These are phyloP conservation scores for Irpex lacteus DNA, from an alignment of 1,284 basidiomycete genomes.

Conservation along the genomic window DNA sequence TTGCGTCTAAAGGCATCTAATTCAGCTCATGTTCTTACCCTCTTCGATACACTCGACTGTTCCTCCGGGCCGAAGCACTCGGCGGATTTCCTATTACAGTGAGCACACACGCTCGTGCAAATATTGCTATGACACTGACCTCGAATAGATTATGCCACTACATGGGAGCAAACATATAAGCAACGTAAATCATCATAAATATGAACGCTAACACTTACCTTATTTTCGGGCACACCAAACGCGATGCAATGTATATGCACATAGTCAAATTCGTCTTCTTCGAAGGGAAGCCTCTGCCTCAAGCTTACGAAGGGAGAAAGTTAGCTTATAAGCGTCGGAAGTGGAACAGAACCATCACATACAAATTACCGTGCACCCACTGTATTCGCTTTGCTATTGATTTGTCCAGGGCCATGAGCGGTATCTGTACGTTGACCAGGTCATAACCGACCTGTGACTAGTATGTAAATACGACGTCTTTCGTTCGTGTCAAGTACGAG, in stretches of 20 bases:
- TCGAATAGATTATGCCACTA: slow-evolving; percentile 71
- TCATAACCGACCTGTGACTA: slow-evolving; percentile 65
- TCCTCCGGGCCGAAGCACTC: slow-evolving; percentile 65
- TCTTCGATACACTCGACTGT: slow-evolving; percentile 71
- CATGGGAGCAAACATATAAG: background rate
- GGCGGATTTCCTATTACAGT: slow-evolving; percentile 56
- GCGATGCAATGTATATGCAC: slow-evolving; percentile 67
- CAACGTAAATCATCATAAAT: background rate
- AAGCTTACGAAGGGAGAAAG: slow-evolving; percentile 40
- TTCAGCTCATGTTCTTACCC: slow-evolving; percentile 36
- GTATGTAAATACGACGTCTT: background rate
- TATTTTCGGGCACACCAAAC: slow-evolving; percentile 69
- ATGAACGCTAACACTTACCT: slow-evolving; percentile 38
- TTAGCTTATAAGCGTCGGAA: background rate
- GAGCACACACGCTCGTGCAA: background rate
- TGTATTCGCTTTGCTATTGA: slow-evolving; percentile 52
- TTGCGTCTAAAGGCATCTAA: background rate
- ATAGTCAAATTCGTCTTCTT: slow-evolving; percentile 76
- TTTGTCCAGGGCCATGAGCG: slow-evolving; percentile 46
- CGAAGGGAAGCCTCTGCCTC: slow-evolving; percentile 70
- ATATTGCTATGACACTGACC: slow-evolving; percentile 35
- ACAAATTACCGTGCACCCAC: slow-evolving; percentile 79
- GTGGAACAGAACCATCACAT: slow-evolving; percentile 23
- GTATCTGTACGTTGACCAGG: slow-evolving; percentile 67
- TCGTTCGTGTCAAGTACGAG: background rate